Conservation (phyloP, 2,329 filamentous ascomycete species). For the Trichoderma harzianum region DNA sequence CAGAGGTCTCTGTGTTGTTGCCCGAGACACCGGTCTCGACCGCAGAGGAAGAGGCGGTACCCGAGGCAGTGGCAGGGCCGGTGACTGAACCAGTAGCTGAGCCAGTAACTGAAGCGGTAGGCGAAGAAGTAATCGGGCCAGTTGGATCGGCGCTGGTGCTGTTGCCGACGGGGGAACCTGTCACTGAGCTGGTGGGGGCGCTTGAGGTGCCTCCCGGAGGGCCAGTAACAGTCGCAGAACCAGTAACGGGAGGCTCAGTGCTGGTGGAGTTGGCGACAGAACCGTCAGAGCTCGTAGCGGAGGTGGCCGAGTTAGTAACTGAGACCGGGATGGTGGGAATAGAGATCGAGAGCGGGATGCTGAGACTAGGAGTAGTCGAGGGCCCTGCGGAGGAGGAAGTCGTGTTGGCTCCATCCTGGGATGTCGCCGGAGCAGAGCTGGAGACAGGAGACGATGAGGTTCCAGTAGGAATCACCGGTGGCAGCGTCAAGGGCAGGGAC, state of each 20-base stretch:
- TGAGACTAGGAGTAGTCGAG: neutral
- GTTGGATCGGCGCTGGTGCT: neutral
- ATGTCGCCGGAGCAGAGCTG: conserved; percentile 4
- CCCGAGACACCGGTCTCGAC: neutral
- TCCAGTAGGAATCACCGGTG: neutral
- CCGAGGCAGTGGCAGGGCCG: neutral
- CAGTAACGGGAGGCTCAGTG: conserved; percentile 10
- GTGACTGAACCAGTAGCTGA: neutral
- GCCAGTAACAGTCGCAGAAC: conserved; percentile 1
- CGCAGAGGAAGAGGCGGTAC: neutral
- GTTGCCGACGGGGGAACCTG: neutral
- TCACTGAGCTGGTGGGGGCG: neutral
- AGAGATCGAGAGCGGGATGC: conserved; percentile 18
- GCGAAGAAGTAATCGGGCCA: neutral
- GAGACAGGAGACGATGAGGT: neutral
- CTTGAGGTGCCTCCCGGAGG: neutral
- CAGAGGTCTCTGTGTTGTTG: neutral
- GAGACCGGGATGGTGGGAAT: neutral
- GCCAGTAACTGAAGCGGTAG: neutral
- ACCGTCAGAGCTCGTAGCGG: neutral
- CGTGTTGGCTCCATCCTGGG: conserved; percentile 18
- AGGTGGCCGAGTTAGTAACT: neutral
- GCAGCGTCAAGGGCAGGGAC: conserved; percentile 3
- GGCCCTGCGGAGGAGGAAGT: neutral
- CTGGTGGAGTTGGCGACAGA: conserved; percentile 11